Conservation (phyloP, 2,329 filamentous ascomycete species). For the Raffaelea albimanens region DNA sequence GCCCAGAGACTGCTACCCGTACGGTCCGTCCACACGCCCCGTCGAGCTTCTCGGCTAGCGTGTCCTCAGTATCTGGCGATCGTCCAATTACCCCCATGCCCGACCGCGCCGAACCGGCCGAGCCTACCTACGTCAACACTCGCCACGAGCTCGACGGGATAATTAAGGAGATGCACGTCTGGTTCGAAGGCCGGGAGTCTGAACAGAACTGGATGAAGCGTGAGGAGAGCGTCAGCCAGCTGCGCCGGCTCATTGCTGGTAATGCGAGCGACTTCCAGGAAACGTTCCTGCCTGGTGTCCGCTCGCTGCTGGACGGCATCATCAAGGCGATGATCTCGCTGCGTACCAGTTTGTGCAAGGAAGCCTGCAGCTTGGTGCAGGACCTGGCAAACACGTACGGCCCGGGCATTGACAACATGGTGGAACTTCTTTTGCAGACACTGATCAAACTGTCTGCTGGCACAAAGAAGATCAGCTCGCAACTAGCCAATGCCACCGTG, state of each 20-base stretch:
- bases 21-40: slow-evolving; percentile 14
- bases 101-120: slow-evolving; percentile 59
- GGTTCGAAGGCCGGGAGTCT: slow-evolving; percentile 80
- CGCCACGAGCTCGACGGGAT: slow-evolving; percentile 81
- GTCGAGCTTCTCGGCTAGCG: slow-evolving; percentile 37
- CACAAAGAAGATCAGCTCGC: slow-evolving; percentile 87
- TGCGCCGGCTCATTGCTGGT: slow-evolving; percentile 71
- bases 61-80: slow-evolving; percentile 38
- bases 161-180: slow-evolving; percentile 68
- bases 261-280: slow-evolving; percentile 72
- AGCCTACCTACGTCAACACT: slow-evolving; percentile 77
- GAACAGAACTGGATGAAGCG: slow-evolving; percentile 86
- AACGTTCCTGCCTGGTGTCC: slow-evolving; percentile 60
- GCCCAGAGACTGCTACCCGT: slow-evolving; percentile 26
- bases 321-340: slow-evolving; percentile 77
- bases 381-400: slow-evolving; percentile 72
- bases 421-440: slow-evolving; percentile 80
- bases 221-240: slow-evolving; percentile 68
- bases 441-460: slow-evolving; percentile 82
- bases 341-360: slow-evolving; percentile 81
- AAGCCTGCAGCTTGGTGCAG: slow-evolving; percentile 74
- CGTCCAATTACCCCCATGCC: slow-evolving; percentile 52
- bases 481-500: slow-evolving; percentile 74
- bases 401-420: slow-evolving; percentile 73
- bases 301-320: slow-evolving; percentile 73